Base-by-base conservation (phyloP, 2,329 filamentous ascomycete genomes). In the Paecilomyces fulvus region DNA sequence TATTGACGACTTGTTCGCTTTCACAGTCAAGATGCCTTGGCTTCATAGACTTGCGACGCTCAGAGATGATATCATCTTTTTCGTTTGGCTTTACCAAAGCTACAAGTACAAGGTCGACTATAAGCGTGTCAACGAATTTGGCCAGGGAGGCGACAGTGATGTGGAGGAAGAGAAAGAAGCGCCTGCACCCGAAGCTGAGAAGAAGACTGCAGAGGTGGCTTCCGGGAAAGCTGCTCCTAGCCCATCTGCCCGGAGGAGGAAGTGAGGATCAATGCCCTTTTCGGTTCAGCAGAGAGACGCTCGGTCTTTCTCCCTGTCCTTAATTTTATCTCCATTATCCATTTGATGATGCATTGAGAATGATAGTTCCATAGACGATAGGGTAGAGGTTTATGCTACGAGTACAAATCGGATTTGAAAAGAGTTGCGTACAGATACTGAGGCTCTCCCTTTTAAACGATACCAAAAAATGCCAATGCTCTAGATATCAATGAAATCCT, bases 1-100 rank as follows among this genome's bases (percentile, higher is more conserved):
- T 73, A 97, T 99, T 71, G 94, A 99, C 74, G 94, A 99, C 70
- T 80, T 99, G 30, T 99, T 99, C 69, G 94, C 94, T 1, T 99
- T 97, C 68, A 99, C 94, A 43, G 96, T 99, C 79, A 97, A 97
- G 78, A 99, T 99, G 94, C 94, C 94, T 0, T 84, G 92, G 60
- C 80, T 99, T 53, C 94, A 99, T 74, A 85, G 94, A 14, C 79
- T 99, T 53, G 91, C 94, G 0, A 97, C 94, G 0, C 82, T 99
- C 61, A 83, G 94, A 59, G 94, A 99, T 71, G 94, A 99, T 68
- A 81, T 99, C 62, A 97, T 99, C 70, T 99, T 99, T 81, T 99
- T 99, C 71, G 81, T 99, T 58, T 99, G 96, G 76, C 65, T 99
- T 3, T 99, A 99, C 75, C 94, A 99, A 77, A 84, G 87, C 59